Base-by-base conservation (phyloP, 495 filamentous ascomycete species). In the Penicillium paradoxum region DNA sequence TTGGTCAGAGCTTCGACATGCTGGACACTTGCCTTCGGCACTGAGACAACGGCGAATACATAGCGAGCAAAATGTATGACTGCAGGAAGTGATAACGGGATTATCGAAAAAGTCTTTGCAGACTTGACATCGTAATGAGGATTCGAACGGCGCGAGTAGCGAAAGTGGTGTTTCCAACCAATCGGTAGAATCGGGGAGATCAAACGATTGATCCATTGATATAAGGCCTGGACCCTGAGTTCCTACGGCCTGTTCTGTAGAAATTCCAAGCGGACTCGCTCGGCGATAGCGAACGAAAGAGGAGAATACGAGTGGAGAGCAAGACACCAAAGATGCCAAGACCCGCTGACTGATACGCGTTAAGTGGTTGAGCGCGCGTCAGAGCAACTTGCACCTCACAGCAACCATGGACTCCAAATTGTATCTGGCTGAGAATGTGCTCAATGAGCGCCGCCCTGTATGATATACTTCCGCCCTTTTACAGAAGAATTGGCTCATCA, bases 41-140 rank as follows among this genome's bases (percentile, higher is more conserved):
- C 84, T 83, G 2, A 99, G 75, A 54, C 85, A 88, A 47, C 90
- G 76, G 14, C 93, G 88, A 54, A 98, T 97, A 68, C 93, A 99
- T 25, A 92, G 68, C 14, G 91, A 96, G 77, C 93, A 99, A 65
- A 99, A 99, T 0, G 93, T 97, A 67, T 99, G 93, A 37, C 82
- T 87, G 76, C 93, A 99, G 0, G 86, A 86, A 1, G 93, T 99
- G 48, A 97, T 84, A 76, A 99, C 91, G 1, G 93, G 93, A 19
- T 88, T 91, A 54, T 82, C 80, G 73, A 87, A 97, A 70, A 97
- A 95, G 67, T 99, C 93, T 70, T 97, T 97, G 79, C 93, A 99
- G 51, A 99, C 86, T 61, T 97, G 87, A 69, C 93, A 99, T 56
- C 91, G 88, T 14, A 99, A 79, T 14, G 89, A 82, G 36, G 89